Conservation (phyloP, 352 stramenopile species). For the Paralagenidium karlingii region DNA sequence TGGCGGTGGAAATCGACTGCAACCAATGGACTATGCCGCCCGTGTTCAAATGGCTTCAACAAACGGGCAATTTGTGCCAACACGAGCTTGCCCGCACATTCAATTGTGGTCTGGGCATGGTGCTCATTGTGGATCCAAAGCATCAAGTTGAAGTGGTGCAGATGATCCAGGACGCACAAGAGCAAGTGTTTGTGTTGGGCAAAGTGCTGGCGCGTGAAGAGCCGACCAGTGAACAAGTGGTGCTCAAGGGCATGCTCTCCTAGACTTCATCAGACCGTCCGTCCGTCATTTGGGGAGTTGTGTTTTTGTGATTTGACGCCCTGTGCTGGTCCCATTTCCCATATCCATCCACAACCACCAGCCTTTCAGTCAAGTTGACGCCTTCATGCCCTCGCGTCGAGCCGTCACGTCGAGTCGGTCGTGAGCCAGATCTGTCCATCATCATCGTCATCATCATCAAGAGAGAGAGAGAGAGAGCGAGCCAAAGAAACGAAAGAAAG, state of each 20-base stretch:
- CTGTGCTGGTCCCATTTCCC: background rate
- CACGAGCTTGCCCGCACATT: constrained; percentile 96
- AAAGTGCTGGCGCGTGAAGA: constrained; percentile 39
- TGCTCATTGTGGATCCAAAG: constrained; percentile 88
- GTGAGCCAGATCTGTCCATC: too few species aligned
- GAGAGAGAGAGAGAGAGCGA: too few species aligned
- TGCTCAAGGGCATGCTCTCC: constrained; percentile 39
- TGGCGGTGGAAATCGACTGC: constrained; percentile 90
- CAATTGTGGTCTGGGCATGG: constrained; percentile 99
- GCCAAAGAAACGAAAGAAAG: too few species aligned
- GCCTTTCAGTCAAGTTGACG: too few species aligned
- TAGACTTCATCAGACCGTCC: too few species aligned
- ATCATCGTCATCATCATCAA: too few species aligned
- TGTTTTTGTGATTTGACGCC: background rate
- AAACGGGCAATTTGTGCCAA: constrained; percentile 86
- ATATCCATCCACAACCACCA: too few species aligned
- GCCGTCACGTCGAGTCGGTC: too few species aligned
- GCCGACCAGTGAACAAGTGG: constrained; percentile 73
- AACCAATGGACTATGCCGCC: constrained; percentile 82
- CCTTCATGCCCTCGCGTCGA: too few species aligned
- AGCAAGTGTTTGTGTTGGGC: constrained; percentile 87
- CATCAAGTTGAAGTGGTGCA: constrained; percentile 82
- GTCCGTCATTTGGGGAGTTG: too few species aligned
- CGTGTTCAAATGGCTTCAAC: constrained; percentile 98
- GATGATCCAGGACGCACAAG: constrained; percentile 68